Evolutionary conservation across 805 yeast species (phyloP).

Genomic region (Kluyveromyces siamensis): DNA sequence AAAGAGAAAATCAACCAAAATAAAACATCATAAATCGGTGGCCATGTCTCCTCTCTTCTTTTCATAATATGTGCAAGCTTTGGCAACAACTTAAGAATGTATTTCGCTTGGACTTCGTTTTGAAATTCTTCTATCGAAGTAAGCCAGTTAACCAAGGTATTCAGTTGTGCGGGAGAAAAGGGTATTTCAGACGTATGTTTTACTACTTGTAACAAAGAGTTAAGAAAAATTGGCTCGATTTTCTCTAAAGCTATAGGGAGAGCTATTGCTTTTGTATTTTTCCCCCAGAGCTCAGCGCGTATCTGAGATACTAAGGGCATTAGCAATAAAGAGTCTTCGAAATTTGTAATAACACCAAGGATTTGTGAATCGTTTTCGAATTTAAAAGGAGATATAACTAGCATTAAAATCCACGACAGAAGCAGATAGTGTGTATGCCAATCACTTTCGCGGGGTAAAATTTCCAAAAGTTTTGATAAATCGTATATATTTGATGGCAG

Average conservation of each 20-base stretch:
- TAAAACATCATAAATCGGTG: constrained; percentile 39
- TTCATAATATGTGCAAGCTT: constrained; percentile 17
- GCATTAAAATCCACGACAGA: constrained; percentile 63
- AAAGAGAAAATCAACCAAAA: constrained; percentile 38
- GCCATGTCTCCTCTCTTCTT: constrained; percentile 25
- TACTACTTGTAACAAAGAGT: not conserved
- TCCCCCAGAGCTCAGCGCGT: constrained; percentile 24
- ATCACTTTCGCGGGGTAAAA: constrained; percentile 12
- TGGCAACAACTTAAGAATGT: constrained; percentile 15
- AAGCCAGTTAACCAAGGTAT: constrained; percentile 31
- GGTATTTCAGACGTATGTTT: not conserved
- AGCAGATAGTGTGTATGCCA: constrained; percentile 45
- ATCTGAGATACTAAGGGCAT: constrained; percentile 24
- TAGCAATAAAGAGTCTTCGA: constrained; percentile 38
- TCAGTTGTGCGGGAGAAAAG: constrained; percentile 12
- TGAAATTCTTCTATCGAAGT: constrained; percentile 24
- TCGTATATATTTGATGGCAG: constrained; percentile 51
- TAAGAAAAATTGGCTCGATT: constrained; percentile 13
- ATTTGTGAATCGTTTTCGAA: constrained; percentile 35
- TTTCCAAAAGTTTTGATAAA: constrained; percentile 31
- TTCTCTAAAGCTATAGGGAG: constrained; percentile 9
- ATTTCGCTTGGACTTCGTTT: constrained; percentile 3
- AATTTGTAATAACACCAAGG: constrained; percentile 24
- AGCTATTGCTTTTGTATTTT: constrained; percentile 14
- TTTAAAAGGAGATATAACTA: constrained; percentile 68